These are phyloP conservation scores for Ailanthus altissimus DNA, from an alignment of 345 rosid genomes.

Conservation along the genomic window DNA sequence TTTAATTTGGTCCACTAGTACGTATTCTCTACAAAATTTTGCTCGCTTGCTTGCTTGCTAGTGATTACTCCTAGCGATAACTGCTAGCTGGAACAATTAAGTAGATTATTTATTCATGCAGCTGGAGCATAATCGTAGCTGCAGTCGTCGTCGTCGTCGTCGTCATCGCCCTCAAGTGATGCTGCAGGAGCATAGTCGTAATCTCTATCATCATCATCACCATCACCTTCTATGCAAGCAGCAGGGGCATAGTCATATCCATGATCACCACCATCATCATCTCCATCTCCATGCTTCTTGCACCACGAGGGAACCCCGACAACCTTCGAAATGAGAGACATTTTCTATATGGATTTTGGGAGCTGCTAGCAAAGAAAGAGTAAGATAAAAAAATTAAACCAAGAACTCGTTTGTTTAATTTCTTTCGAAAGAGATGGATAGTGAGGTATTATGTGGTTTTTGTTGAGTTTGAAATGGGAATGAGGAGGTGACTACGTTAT, in stretches of 20 bases:
- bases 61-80: background rate
- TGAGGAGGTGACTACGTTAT: constrained; percentile 8
- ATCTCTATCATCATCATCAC: constrained; percentile 16
- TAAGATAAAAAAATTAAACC: background rate
- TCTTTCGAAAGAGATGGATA: background rate
- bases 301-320: background rate
- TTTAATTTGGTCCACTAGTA: background rate
- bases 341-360: background rate
- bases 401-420: background rate
- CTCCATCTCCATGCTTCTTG: constrained; percentile 17
- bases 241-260: constrained; percentile 11
- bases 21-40: background rate
- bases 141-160: constrained; percentile 1
- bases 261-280: background rate
- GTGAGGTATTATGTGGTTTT: background rate
- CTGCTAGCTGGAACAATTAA: background rate
- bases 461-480: background rate
- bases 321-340: constrained; percentile 17
- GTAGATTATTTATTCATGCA: constrained; percentile 15
- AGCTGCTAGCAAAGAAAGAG: too few species aligned
- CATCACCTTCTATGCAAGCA: constrained; percentile 21
- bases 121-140: constrained; percentile 31
- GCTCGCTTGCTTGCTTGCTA: background rate
- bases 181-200: constrained; percentile 32
- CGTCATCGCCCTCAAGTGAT: constrained; percentile 21